phyloP scores from a whole-genome alignment of 495 filamentous ascomycete genomes.

The Apodospora peruviana region DNA sequence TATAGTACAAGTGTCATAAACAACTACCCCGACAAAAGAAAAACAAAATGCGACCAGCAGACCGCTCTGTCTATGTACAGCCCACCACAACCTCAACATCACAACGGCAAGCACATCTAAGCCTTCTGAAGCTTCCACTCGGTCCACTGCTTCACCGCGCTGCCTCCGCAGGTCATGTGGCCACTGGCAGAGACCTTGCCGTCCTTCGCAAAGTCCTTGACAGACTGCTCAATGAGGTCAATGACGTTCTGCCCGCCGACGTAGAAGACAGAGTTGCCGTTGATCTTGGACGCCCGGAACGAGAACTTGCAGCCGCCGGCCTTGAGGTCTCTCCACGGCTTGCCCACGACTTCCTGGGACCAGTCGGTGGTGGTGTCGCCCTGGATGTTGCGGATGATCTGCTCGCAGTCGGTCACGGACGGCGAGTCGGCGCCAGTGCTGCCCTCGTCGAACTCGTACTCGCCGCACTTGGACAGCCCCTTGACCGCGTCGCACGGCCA shows the following conservation, averaged over 20 bases:
- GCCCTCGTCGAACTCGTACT: slow-evolving; percentile 20
- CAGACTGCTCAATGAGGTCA: slow-evolving; percentile 20
- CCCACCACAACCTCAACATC: background rate
- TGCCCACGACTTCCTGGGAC: slow-evolving; percentile 3
- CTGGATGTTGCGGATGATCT: slow-evolving; percentile 33
- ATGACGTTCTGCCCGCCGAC: slow-evolving; percentile 25
- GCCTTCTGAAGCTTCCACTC: slow-evolving; percentile 15
- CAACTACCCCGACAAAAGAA: background rate
- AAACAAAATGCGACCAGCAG: background rate
- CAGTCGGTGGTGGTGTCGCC: slow-evolving; percentile 7
- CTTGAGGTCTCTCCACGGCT: slow-evolving; percentile 6
- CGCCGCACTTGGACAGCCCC: slow-evolving; percentile 17
- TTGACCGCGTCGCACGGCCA: slow-evolving; percentile 25
- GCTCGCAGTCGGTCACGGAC: slow-evolving; percentile 20
- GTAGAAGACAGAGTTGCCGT: slow-evolving; percentile 16
- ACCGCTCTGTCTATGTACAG: slow-evolving; percentile 1
- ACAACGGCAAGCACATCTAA: background rate
- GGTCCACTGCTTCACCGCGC: slow-evolving; percentile 6
- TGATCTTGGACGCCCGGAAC: background rate
- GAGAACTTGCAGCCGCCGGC: slow-evolving; percentile 11
- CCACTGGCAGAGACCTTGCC: slow-evolving; percentile 27
- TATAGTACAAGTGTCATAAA: no score
- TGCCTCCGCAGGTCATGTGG: slow-evolving; percentile 19
- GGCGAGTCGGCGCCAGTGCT: slow-evolving; percentile 23
- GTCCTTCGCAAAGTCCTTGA: slow-evolving; percentile 11